Evolutionary conservation across 164 flowering plant genomes (phyloP).

Genomic region (Berberis thunbergii): DNA sequence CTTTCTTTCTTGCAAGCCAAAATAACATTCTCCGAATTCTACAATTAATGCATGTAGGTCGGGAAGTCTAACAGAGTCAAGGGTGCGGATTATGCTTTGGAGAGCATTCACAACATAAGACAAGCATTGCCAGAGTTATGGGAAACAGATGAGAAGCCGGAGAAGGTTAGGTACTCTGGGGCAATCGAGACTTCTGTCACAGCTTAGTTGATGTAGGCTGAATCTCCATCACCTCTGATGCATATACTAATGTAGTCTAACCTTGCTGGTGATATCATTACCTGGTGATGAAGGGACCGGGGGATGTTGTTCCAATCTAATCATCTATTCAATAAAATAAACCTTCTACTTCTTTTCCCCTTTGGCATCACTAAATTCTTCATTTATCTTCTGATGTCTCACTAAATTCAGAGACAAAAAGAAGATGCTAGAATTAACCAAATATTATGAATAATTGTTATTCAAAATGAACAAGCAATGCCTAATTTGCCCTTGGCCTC

Average conservation of each 20-base stretch:
- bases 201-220: slow-evolving; percentile 33
- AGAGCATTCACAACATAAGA: slow-evolving; percentile 84
- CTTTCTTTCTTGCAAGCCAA: no score
- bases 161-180: slow-evolving; percentile 33
- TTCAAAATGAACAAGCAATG: no score
- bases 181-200: slow-evolving; percentile 59
- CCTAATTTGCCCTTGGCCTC: no score
- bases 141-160: slow-evolving; percentile 47
- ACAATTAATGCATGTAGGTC: slow-evolving; percentile 31
- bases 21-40: no score
- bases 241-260: neutral
- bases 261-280: neutral
- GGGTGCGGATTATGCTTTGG: slow-evolving; percentile 82
- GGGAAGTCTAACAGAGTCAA: slow-evolving; percentile 55
- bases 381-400: neutral
- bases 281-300: no score
- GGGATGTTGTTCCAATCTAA: no score
- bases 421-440: no score
- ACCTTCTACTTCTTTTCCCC: neutral
- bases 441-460: no score
- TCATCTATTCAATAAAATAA: no score
- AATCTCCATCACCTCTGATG: no score
- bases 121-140: slow-evolving; percentile 91
- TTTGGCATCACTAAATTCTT: neutral
- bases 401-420: neutral